phyloP scores from a whole-genome alignment of 108 stramenopile species.

The Cyclotella sp. region DNA sequence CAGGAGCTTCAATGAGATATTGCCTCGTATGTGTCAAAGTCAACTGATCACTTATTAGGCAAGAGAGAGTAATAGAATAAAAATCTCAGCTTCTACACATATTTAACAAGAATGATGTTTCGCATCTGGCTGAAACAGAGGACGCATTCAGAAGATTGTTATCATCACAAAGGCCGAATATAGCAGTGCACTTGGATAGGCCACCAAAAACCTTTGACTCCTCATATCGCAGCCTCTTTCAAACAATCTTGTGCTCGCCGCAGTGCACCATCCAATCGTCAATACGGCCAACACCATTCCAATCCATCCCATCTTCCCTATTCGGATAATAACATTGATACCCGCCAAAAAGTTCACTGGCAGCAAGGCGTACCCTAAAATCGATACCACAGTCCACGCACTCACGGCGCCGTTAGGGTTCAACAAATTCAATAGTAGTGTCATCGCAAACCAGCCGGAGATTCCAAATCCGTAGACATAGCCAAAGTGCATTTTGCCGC shows the following conservation, averaged over 20 bases:
- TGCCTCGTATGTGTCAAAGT: too few species aligned
- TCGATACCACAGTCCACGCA: conserved; percentile 85
- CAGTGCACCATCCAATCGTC: conserved; percentile 93
- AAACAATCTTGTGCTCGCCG: conserved; percentile 90
- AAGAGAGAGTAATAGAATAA: too few species aligned
- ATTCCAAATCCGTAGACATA: conserved; percentile 99
- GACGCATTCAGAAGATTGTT: conserved; percentile 89
- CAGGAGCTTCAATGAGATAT: too few species aligned
- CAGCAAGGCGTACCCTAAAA: conserved; percentile 96
- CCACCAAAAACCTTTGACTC: conserved; percentile 96
- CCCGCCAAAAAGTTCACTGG: conserved; percentile 96
- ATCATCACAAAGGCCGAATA: conserved; percentile 99
- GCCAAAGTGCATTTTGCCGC: conserved; percentile 97
- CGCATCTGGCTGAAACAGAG: too few species aligned
- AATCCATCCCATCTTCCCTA: conserved; percentile 71
- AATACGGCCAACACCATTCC: conserved; percentile 82
- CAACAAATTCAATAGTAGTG: conserved; percentile 94
- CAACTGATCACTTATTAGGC: too few species aligned
- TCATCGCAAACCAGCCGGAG: conserved; percentile 87
- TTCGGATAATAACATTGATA: conserved; percentile 77
- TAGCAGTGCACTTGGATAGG: conserved; percentile 95
- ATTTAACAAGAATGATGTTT: too few species aligned
- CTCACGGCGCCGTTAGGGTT: conserved; percentile 72
- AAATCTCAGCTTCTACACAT: too few species aligned
- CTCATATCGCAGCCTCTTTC: conserved; percentile 93